A percentile compares a stretch with the other conserved stretches of the same genome.
Conservation (phyloP, 192 early-diverging fungal species). For the Linnemannia zychae region DNA sequence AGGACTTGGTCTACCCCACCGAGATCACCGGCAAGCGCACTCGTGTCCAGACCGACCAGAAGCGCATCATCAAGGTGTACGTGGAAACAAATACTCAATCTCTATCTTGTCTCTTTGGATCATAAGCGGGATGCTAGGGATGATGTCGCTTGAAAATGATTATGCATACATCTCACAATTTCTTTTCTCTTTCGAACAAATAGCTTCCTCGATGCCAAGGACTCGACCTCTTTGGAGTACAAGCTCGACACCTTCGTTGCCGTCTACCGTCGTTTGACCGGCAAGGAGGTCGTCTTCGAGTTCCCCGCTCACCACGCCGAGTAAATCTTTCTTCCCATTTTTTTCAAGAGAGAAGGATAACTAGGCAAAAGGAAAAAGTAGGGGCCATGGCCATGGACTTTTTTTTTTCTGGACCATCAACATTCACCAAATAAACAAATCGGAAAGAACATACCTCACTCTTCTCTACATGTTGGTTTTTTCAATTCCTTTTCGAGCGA, state of each 20-base stretch:
- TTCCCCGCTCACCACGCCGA: slow-evolving; percentile 81
- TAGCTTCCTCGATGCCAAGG: slow-evolving; percentile 97
- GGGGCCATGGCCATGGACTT: slow-evolving; percentile 21
- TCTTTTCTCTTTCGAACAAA: neutral
- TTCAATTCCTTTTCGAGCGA: neutral
- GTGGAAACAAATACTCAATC: too few species aligned
- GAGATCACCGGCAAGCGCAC: slow-evolving; percentile 99
- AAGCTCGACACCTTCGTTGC: slow-evolving; percentile 99
- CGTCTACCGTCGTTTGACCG: slow-evolving; percentile 97
- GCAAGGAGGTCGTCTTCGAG: slow-evolving; percentile 99
- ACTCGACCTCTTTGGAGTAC: slow-evolving; percentile 98
- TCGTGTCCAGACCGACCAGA: slow-evolving; percentile 95
- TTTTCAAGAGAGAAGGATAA: neutral
- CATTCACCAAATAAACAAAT: slow-evolving; percentile 19
- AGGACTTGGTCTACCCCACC: slow-evolving; percentile 98
- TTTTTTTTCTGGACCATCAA: slow-evolving; percentile 18
- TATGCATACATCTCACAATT: neutral
- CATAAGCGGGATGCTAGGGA: too few species aligned
- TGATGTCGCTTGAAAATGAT: neutral
- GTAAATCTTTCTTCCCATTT: slow-evolving; percentile 45
- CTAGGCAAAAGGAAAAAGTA: neutral
- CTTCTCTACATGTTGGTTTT: too few species aligned
- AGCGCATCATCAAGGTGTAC: slow-evolving; percentile 94
- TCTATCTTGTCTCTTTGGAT: neutral
- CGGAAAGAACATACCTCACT: slow-evolving; percentile 23